Evolutionary conservation across 2,329 filamentous ascomycete genomes (phyloP), one percentile per base, ranked within the genome.

Genomic region (Huntiella moniliformis): DNA sequence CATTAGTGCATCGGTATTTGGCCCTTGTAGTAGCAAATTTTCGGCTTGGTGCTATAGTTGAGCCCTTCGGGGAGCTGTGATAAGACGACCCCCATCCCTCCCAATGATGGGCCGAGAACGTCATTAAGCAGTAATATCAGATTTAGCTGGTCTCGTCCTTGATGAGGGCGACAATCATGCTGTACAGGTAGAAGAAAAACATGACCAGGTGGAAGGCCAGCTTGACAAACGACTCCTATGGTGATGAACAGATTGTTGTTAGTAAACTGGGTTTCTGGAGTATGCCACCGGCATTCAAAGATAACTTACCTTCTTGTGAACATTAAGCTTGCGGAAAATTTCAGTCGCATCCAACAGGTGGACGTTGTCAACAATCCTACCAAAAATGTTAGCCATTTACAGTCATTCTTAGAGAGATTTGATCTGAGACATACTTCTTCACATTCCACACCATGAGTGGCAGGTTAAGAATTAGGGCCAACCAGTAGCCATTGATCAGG

Each of bases 121-220:
- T 28, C 22, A 28, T 28, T 28, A 28, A 28, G 10, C 22, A 28
- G 22, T 28, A 28, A 28, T 28, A 28, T 28, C 22, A 28, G 31
- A 16, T 48, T 79, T 79, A 93, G 65, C 86, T 75, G 50, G 82
- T 76, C 67, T 98, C 91, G 64, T 96, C 91, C 59, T 82, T 79
- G 70, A 98, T 98, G 52, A 98, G 74, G 54, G 91, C 88, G 53
- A 95, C 88, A 56, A 91, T 91, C 83, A 91, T 92, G 79, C 83
- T 92, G 75, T 94, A 94, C 48, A 98, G 81, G 68, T 98, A 98
- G 76, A 96, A 98, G 78, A 98, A 98, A 76, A 98, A 98, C 86
- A 98, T 95, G 67, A 98, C 64, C 51, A 98, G 71, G 65, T 98
- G 91, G 73, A 98, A 98, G 47, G 88, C 91, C 38, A 98, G 83